A percentile compares a stretch with the other conserved stretches of the same genome.
These are phyloP conservation scores for Boletus reticuloceps DNA, from an alignment of 768 basidiomycete genomes.

Conservation along the genomic window DNA sequence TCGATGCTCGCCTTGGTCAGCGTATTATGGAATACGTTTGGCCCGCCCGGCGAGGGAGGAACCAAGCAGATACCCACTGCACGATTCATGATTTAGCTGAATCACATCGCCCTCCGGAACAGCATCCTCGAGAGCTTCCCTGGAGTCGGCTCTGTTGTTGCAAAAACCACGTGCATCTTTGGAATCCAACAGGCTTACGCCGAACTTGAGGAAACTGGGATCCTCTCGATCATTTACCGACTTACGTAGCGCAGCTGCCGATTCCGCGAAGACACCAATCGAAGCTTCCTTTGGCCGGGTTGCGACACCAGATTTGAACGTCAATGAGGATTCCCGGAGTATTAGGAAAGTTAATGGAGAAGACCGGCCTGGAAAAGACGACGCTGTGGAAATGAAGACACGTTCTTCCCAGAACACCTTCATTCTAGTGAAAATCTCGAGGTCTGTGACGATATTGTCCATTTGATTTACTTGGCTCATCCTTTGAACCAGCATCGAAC, in stretches of 20 bases:
- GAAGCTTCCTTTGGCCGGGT: conserved; percentile 8
- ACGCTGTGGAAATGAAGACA: conserved; percentile 78
- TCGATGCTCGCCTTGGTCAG: conserved; percentile 79
- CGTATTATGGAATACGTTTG: conserved; percentile 89
- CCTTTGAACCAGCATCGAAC: conserved; percentile 49
- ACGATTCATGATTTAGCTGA: conserved; percentile 9
- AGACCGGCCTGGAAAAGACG: conserved; percentile 36
- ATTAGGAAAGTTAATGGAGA: conserved; percentile 19
- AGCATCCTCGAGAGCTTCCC: conserved; percentile 39
- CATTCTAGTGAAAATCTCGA: conserved; percentile 71
- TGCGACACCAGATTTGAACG: conserved; percentile 15
- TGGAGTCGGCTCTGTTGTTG: conserved; percentile 48
- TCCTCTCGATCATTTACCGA: conserved; percentile 72
- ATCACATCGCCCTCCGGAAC: conserved; percentile 19
- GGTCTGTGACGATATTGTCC: conserved; percentile 36
- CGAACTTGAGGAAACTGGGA: conserved; percentile 50
- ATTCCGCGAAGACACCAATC: conserved; percentile 23
- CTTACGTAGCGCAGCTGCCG: conserved; percentile 47
- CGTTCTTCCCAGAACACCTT: conserved; percentile 84
- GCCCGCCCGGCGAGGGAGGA: conserved; percentile 53
- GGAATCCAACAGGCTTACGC: conserved; percentile 35
- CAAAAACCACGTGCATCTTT: conserved; percentile 31
- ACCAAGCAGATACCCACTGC: not conserved
- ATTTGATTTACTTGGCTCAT: conserved; percentile 17
- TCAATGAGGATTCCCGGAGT: conserved; percentile 21